Evolutionary conservation across 1,139 yeast species (phyloP).

Genomic region (Saccharomyces pastorianus): DNA sequence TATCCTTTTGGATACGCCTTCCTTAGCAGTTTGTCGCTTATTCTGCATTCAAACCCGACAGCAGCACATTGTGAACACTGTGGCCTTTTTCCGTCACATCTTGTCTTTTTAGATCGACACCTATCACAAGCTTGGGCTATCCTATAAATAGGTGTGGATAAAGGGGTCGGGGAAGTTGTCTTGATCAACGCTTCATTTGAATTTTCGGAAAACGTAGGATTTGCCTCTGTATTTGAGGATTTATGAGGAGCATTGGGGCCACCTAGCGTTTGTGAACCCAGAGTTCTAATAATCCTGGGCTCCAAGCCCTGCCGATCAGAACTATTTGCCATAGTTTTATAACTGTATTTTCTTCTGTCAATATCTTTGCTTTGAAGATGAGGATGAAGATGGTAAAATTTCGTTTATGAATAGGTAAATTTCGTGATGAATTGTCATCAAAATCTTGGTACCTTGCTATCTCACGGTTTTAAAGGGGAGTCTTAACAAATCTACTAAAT

Average conservation of each 20-base stretch:
- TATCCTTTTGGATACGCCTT: conserved; percentile 69
- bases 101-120: conserved; percentile 65
- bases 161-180: conserved; percentile 4
- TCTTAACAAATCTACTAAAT: neutral
- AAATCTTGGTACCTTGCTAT: neutral
- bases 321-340: neutral
- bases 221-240: neutral
- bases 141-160: conserved; percentile 35
- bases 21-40: conserved; percentile 62
- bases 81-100: conserved; percentile 34
- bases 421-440: neutral
- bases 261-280: conserved; percentile 20
- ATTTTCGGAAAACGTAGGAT: neutral
- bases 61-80: conserved; percentile 57
- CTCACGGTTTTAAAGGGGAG: neutral
- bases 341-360: neutral
- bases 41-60: conserved; percentile 65
- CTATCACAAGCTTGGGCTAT: conserved; percentile 83
- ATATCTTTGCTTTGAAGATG: neutral
- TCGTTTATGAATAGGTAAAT: neutral
- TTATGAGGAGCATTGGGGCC: conserved; percentile 6
- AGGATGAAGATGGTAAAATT: neutral
- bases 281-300: conserved; percentile 17
- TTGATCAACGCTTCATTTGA: neutral
- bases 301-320: conserved; percentile 2